Base-by-base conservation (phyloP, 495 filamentous ascomycete species). In the Xylaria bambusicola region DNA sequence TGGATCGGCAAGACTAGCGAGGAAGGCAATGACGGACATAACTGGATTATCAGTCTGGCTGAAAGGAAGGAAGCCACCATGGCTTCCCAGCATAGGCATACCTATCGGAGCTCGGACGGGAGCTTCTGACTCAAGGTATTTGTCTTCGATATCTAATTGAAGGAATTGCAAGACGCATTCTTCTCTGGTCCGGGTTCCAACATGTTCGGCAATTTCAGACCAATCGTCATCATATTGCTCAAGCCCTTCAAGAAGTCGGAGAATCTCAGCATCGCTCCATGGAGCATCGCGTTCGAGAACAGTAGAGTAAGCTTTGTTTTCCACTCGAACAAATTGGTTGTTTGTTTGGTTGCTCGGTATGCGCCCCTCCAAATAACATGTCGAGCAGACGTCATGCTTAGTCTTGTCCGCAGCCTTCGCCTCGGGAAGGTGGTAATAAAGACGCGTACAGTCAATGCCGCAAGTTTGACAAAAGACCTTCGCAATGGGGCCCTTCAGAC, bases 101-200 rank as follows among this genome's bases (percentile, higher is more conserved):
- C 84, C 77, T 6, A 82, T 79, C 1, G 82, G 82, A 13, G 80
- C 79, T 15, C 83, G 78, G 21, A 82, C 66, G 46, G 85, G 83
- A 0, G 84, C 83, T 64, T 92, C 83, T 13, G 90, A 84, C 49
- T 94, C 90, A 9, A 93, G 75, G 61, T 93, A 96, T 62, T 92
- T 91, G 72, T 93, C 91, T 68, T 93, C 91, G 58, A 96, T 94
- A 52, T 93, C 91, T 24, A 93, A 75, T 67, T 95, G 90, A 61
- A 98, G 75, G 79, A 98, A 98, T 69, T 96, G 93, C 66, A 97
- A 78, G 24, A 97, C 92, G 73, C 94, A 98, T 76, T 98, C 91
- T 75, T 98, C 94, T 36, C 90, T 82, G n/a, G 91, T 96, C 44
- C 92, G 84, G 2, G 90, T 92, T 31, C 89, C 89, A 26, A 98